Percentiles rank a stretch among this genome's conserved stretches.
Evolutionary conservation across 2,329 filamentous ascomycete genomes (phyloP).

Genomic region (Falciphora oryzae): DNA sequence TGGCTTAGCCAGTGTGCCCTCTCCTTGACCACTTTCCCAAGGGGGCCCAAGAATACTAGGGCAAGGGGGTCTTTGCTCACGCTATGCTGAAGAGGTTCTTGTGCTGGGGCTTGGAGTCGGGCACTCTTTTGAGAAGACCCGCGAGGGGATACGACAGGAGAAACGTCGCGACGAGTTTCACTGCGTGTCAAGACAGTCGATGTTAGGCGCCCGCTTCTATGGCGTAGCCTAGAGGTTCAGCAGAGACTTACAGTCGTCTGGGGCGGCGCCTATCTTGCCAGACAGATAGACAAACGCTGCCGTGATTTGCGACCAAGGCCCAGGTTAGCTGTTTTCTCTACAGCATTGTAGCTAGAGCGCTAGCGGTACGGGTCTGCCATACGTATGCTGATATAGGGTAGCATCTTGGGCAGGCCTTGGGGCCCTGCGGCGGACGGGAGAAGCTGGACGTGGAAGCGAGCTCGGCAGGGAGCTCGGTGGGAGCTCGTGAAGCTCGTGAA

Average conservation of each 20-base stretch:
- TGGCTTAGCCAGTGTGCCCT: neutral
- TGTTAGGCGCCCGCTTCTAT: neutral
- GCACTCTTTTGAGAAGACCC: slow-evolving; percentile 80
- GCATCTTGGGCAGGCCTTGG: slow-evolving; percentile 17
- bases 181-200: slow-evolving; percentile 37
- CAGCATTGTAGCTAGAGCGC: slow-evolving; percentile 6
- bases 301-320: neutral
- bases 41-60: neutral
- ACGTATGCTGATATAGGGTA: slow-evolving; percentile 25
- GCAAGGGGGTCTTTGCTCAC: slow-evolving; percentile 36
- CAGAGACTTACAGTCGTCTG: slow-evolving; percentile 38
- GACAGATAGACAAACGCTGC: slow-evolving; percentile 39
- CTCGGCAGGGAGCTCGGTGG: neutral
- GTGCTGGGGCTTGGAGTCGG: slow-evolving; percentile 72
- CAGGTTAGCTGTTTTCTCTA: neutral
- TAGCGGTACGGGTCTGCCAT: slow-evolving; percentile 10
- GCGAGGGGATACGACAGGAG: slow-evolving; percentile 89
- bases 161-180: slow-evolving; percentile 90
- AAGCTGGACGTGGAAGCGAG: neutral
- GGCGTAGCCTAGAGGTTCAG: neutral
- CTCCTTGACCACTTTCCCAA: neutral
- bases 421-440: neutral
- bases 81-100: slow-evolving; percentile 86
- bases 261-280: slow-evolving; percentile 34
- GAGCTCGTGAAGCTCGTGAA: neutral